Evolutionary conservation across 2,329 filamentous ascomycete genomes (phyloP).

Genomic region (Colletotrichum viniferum): DNA sequence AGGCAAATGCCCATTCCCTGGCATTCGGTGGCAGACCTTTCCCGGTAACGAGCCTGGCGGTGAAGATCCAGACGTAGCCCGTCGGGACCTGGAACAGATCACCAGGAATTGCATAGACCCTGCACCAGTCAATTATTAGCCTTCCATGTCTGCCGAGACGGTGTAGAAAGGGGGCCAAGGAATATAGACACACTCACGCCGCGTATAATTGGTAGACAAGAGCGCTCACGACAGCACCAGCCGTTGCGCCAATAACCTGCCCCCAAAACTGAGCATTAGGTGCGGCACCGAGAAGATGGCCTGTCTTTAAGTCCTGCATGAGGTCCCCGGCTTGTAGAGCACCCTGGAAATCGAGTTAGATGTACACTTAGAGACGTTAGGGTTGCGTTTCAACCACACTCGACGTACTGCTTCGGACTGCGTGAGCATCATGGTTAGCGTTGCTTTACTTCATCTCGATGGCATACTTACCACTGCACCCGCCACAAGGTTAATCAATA

Average conservation of each 20-base stretch:
- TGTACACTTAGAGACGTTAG: not conserved
- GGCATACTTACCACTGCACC: constrained; percentile 71
- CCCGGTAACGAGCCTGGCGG: constrained; percentile 89
- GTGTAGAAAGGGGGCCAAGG: not conserved
- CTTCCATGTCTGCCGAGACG: not conserved
- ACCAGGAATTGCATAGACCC: constrained; percentile 86
- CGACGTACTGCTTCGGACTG: constrained; percentile 45
- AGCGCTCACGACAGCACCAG: constrained; percentile 85
- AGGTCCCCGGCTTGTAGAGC: constrained; percentile 95
- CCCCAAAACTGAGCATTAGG: constrained; percentile 97
- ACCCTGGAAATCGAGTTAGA: constrained; percentile 44
- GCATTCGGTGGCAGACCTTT: constrained; percentile 86
- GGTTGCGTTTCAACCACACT: not conserved
- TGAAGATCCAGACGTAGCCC: constrained; percentile 97
- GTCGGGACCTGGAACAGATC: constrained; percentile 93
- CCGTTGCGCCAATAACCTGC: constrained; percentile 87
- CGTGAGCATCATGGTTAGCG: not conserved
- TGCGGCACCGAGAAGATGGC: constrained; percentile 87
- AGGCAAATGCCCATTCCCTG: constrained; percentile 75
- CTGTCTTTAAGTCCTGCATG: constrained; percentile 97
- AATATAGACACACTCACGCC: constrained; percentile 37
- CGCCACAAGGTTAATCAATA: constrained; percentile 94
- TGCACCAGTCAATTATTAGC: constrained; percentile 28
- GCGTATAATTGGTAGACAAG: constrained; percentile 91
- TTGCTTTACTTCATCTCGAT: not conserved